Evolutionary conservation across 2,329 filamentous ascomycete species (phyloP), one percentile per base, ranked within the genome.

Genomic region (Phialemonium atrogriseum): DNA sequence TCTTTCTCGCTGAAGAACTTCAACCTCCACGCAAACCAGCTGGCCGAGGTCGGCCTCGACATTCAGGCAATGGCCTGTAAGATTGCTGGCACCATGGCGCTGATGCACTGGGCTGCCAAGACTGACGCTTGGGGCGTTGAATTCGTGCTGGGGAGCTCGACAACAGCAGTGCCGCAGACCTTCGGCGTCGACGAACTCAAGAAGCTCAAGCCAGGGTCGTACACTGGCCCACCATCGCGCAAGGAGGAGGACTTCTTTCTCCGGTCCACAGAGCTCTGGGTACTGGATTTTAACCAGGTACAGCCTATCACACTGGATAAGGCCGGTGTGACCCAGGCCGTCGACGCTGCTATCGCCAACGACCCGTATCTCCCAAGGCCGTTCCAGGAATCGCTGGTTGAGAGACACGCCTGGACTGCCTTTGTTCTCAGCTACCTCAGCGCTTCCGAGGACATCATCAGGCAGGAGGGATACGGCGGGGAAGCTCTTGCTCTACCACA

Each of bases 1-100:
- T 36, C 51, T 47, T 24, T 50, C 46, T 1, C n/a, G n/a, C 45
- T 58, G 0, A 35, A 50, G 1, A 56, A 55, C 34, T 50, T 55
- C 28, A 48, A 52, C 20, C 21, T 58, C 5, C 46, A 52, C 11
- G 34, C 58, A 2, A 47, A 52, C 18, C 50, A 54, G 14, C 40
- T n/a, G 56, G 37, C 4, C 41, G 0, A 41, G 48, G 31, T 55
- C 0, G 11, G 31, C 1, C 18, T 59, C 2, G 39, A 49, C 3
- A 34, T 46, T 4, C 14, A 41, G 1, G 11, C 14, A 0, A 33
- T 51, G 2, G 45, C 48, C 11, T 13, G 17, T 3, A 31, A 27
- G 1, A 51, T 58, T 42, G 53, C 35, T 0, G 27, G 37, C 13
- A 38, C 52, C 1, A 37, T 58, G 2, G 52, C 52, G 1, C 24